A percentile compares a stretch with the other conserved stretches of the same genome.
Evolutionary conservation across 1,284 basidiomycete species (phyloP).

Genomic region (Ganoderma sp.): DNA sequence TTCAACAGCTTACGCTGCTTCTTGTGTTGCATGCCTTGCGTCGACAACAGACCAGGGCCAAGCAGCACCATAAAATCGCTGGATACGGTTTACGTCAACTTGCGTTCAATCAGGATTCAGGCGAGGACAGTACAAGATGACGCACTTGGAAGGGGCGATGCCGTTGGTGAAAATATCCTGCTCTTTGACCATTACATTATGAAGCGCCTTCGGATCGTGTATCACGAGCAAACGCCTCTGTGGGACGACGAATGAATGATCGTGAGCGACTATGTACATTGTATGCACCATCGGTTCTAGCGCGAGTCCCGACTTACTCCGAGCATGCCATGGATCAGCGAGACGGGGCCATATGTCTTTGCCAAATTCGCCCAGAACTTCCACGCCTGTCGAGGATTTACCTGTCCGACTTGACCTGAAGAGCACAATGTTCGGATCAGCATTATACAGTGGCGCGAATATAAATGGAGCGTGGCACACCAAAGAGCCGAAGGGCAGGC

Average conservation of each 20-base stretch:
- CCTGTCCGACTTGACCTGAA: background rate
- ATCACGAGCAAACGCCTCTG: constrained; percentile 13
- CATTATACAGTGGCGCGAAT: background rate
- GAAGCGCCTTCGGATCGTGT: constrained; percentile 16
- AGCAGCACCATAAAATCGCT: constrained; percentile 8
- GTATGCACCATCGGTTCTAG: background rate
- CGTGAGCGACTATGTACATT: background rate
- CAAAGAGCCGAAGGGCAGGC: background rate
- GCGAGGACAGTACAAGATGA: background rate
- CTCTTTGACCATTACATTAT: constrained; percentile 19
- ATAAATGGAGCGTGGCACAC: background rate
- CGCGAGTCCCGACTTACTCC: constrained; percentile 14
- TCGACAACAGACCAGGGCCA: constrained; percentile 11
- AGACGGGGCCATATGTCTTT: constrained; percentile 30
- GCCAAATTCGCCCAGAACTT: constrained; percentile 1
- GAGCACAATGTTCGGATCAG: background rate
- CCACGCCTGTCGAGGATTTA: constrained; percentile 2
- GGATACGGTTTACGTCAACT: background rate
- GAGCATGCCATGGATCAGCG: constrained; percentile 31
- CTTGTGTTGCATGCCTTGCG: constrained; percentile 9
- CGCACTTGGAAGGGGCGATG: constrained; percentile 7
- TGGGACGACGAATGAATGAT: background rate
- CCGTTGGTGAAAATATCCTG: constrained; percentile 7
- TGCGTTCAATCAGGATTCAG: background rate
- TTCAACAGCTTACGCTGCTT: constrained; percentile 8